Conservation (phyloP, 1,139 yeast species). For the Geotrichum candidum region DNA sequence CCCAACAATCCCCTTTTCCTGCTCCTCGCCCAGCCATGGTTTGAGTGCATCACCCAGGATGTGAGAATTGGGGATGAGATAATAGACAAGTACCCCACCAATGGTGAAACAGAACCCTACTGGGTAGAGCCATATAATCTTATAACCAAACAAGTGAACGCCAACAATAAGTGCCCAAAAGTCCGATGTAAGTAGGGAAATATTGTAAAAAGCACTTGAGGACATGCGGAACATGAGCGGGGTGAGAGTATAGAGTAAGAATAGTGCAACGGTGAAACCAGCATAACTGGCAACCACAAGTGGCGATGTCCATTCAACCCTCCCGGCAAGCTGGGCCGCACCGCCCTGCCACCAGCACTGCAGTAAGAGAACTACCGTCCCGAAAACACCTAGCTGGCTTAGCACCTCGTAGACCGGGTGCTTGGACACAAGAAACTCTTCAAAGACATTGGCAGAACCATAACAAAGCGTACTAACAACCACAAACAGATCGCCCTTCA, state of each 20-base stretch:
- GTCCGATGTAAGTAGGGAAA: constrained; percentile 40
- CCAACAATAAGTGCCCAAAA: constrained; percentile 44
- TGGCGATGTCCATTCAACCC: constrained; percentile 38
- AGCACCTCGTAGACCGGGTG: constrained; percentile 42
- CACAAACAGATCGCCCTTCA: constrained; percentile 42
- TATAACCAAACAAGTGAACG: constrained; percentile 40
- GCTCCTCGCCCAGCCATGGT: constrained; percentile 43
- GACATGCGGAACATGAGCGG: constrained; percentile 43
- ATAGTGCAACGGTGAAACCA: constrained; percentile 40
- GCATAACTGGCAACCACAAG: constrained; percentile 39
- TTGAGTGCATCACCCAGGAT: constrained; percentile 38
- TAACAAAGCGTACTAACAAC: constrained; percentile 42
- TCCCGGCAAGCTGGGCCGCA: constrained; percentile 38
- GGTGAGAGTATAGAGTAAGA: constrained; percentile 38
- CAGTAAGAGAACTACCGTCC: constrained; percentile 39
- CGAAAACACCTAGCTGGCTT: constrained; percentile 41
- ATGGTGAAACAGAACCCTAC: constrained; percentile 42
- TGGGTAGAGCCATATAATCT: constrained; percentile 43
- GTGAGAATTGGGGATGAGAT: constrained; percentile 33
- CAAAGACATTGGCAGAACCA: constrained; percentile 41
- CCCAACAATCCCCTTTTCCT: constrained; percentile 34
- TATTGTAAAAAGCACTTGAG: constrained; percentile 43
- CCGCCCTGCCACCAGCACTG: constrained; percentile 23
- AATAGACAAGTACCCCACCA: constrained; percentile 39
- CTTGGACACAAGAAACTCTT: constrained; percentile 42